A percentile compares a stretch with the other conserved stretches of the same genome.
Conservation (phyloP, 306 rosid species). For the Fragaria ananassa region DNA sequence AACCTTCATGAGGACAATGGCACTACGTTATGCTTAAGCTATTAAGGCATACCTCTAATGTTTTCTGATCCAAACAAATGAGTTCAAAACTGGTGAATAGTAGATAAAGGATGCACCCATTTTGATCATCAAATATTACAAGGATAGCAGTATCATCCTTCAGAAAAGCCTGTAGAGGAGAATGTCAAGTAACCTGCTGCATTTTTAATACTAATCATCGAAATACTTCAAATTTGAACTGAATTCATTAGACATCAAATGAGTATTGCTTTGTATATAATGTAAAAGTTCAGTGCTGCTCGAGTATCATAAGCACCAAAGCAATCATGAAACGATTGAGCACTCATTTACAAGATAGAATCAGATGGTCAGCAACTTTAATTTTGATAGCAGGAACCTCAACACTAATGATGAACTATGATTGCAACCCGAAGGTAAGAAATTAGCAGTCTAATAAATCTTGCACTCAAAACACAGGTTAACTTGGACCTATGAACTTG, state of each 20-base stretch:
- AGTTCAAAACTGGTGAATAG: conserved; percentile 96
- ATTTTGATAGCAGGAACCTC: background rate
- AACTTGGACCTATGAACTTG: conserved; percentile 6
- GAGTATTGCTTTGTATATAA: conserved; percentile 17
- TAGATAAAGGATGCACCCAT: conserved; percentile 89
- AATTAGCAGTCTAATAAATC: background rate
- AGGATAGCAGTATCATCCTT: conserved; percentile 98
- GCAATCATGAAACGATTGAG: conserved; percentile 11
- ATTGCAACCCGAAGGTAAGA: conserved; percentile 10
- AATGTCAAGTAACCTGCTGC: conserved; percentile 90
- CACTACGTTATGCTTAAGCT: conserved; percentile 76
- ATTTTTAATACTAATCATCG: conserved; percentile 64
- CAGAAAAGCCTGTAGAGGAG: conserved; percentile 96
- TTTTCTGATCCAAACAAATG: conserved; percentile 98
- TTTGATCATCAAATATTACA: conserved; percentile 96
- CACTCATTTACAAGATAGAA: conserved; percentile 9
- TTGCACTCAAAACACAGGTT: conserved; percentile 15
- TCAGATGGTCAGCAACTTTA: background rate
- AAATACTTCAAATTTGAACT: conserved; percentile 38
- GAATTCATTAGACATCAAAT: conserved; percentile 27
- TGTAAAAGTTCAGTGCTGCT: conserved; percentile 23
- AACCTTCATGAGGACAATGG: conserved; percentile 77
- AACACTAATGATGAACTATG: conserved; percentile 12
- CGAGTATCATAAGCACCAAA: conserved; percentile 31
- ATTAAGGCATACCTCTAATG: conserved; percentile 98